A percentile compares a stretch with the other conserved stretches of the same genome.
These are phyloP conservation scores for Arthromyces matolae DNA, from an alignment of 768 basidiomycete genomes.

Conservation along the genomic window DNA sequence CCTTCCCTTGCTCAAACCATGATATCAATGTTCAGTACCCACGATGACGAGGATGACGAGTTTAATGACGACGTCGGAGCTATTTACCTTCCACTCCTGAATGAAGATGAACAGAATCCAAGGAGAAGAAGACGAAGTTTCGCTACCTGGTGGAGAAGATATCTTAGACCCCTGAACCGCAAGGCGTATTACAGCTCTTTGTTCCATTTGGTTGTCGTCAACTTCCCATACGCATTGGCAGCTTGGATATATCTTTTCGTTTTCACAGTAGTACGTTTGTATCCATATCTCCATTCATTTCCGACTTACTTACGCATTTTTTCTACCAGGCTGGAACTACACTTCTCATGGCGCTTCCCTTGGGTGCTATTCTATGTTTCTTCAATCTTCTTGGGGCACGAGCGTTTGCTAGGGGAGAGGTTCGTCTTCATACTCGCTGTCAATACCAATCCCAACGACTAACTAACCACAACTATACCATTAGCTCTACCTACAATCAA, in stretches of 20 bases:
- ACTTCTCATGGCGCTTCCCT: slow-evolving; percentile 71
- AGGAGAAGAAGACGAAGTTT: slow-evolving; percentile 8
- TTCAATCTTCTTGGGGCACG: slow-evolving; percentile 73
- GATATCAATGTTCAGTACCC: slow-evolving; percentile 60
- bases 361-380: slow-evolving; percentile 77
- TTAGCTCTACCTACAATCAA: slow-evolving; percentile 63
- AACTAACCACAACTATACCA: not conserved
- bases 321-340: slow-evolving; percentile 66
- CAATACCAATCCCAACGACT: not conserved
- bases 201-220: slow-evolving; percentile 67
- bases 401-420: slow-evolving; percentile 68
- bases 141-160: slow-evolving; percentile 39
- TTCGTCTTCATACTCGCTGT: slow-evolving; percentile 22
- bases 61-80: slow-evolving; percentile 13
- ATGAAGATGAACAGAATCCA: slow-evolving; percentile 12
- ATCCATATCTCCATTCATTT: not conserved
- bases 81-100: slow-evolving; percentile 10
- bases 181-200: slow-evolving; percentile 61
- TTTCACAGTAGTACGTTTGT: slow-evolving; percentile 75
- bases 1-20: slow-evolving; percentile 70
- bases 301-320: not conserved
- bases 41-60: slow-evolving; percentile 34
- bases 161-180: slow-evolving; percentile 60
- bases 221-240: slow-evolving; percentile 75
- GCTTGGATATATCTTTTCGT: slow-evolving; percentile 81